Evolutionary conservation across 2,329 filamentous ascomycete genomes (phyloP), one percentile per base, ranked within the genome.

Genomic region (Fusarium neocosmosporiellum): DNA sequence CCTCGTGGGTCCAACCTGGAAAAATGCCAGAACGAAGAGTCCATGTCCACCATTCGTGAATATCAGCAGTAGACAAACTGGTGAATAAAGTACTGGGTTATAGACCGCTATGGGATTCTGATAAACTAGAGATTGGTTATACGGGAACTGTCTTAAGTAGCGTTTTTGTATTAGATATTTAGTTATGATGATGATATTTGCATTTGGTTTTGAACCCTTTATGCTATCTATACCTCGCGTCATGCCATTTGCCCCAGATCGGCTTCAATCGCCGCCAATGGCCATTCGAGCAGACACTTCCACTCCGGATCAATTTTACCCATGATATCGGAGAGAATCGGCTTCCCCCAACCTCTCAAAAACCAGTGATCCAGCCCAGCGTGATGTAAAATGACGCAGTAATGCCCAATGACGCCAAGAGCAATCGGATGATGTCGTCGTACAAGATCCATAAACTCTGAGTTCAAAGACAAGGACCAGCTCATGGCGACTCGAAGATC

Each of bases 361-460:
- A 63, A 75, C 73, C 73, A 75, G 20, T 60, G 57, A 0, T 55
- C 34, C 3, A n/a, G 54, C 5, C 70, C 73, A 1, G 61, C 43
- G 8, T 63, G 43, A 9, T 75, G 55, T 24, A 75, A 24, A 10
- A 73, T 29, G 2, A 75, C 68, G 14, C 65, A 72, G 20, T 75
- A 75, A 18, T 75, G 66, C 1, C 70, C 66, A 13, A 75, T 41
- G 20, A 75, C 13, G 5, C 60, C 22, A 7, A 75, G 59, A 3
- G 73, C 66, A 20, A 67, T 7, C 11, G 72, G 65, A 14, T 75
- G 66, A 7, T 65, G 65, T 18, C 60, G 72, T n/a, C 60, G 60
- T 2, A 72, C 27, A 3, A 75, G 70, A 3, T 75, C 70, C 22
- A 75, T 16, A 4, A 75, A 75, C 7, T 68, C 63, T 11, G 65